phyloP scores from a whole-genome alignment of 352 stramenopile species.

The Phytophthora ramorum region DNA sequence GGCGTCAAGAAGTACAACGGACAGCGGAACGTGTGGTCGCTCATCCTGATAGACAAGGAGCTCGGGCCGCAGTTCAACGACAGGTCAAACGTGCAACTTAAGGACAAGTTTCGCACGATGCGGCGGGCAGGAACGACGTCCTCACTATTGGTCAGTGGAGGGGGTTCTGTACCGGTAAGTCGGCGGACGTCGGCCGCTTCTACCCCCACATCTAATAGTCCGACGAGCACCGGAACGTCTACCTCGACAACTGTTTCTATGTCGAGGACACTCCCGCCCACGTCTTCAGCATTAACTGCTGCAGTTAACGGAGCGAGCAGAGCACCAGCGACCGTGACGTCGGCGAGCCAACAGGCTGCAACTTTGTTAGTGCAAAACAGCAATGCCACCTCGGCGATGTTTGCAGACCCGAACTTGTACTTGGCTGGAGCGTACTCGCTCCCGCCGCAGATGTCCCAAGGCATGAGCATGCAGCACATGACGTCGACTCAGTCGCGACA shows the following conservation, averaged over 20 bases:
- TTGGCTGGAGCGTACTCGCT: constrained; percentile 64
- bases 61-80: constrained; percentile 84
- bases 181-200: constrained; percentile 45
- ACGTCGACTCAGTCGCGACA: constrained; percentile 43
- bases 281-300: constrained; percentile 43
- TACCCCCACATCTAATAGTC: constrained; percentile 22
- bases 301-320: constrained; percentile 33
- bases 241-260: constrained; percentile 10
- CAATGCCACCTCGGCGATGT: constrained; percentile 57
- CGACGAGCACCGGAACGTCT: not conserved
- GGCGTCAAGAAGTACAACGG: constrained; percentile 88
- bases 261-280: constrained; percentile 36
- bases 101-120: constrained; percentile 89
- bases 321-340: constrained; percentile 36
- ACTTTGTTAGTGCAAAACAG: constrained; percentile 61
- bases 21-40: constrained; percentile 83
- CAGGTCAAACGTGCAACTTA: constrained; percentile 83
- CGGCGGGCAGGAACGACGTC: constrained; percentile 58
- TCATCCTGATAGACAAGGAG: constrained; percentile 86
- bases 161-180: constrained; percentile 42
- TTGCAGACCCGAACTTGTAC: constrained; percentile 73
- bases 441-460: constrained; percentile 58
- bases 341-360: constrained; percentile 60
- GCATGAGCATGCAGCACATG: constrained; percentile 66
- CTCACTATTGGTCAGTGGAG: constrained; percentile 42